Evolutionary conservation across 257 asterid species (phyloP), one percentile per base, ranked within the genome.

Genomic region (Nicotiana paniculata): DNA sequence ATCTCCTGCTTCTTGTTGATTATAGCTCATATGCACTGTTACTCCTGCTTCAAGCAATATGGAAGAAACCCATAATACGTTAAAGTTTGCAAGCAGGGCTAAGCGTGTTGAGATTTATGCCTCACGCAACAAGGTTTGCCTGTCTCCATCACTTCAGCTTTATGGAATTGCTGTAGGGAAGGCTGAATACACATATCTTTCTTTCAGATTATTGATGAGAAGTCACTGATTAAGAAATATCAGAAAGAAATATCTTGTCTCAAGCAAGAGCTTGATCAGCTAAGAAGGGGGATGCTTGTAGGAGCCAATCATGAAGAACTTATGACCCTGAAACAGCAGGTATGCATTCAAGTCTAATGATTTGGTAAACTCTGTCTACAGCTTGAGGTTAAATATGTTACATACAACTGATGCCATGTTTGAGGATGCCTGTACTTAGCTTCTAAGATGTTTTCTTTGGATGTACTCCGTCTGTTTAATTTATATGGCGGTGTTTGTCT

Each of bases 11-110:
- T 48, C 39, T 86, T 69, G 81, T 64, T 67, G 81, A 28, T 77
- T 79, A 39, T 90, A 96, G 99, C 98, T 96, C 83, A 92, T 96
- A 86, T 96, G 98, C 81, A 96, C 99, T 6, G 90, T 96, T 72
- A 96, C 99, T 80, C 99, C 99, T 61, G 99, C 99, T 81, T 93
- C 99, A 77, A 96, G 99, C 88, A 94, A 93, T 90, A 82, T 90
- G 90, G 99, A 96, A 91, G 99, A 96, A 88, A 95, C 99, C 55
- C 98, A 96, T 85, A 96, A 96, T 89, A 96, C 99, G 18, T 89
- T 96, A 87, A 95, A 96, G 84, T 96, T 96, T 86, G 99, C 99
- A 79, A 96, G 97, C 94, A 90, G 99, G 88, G 98, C 99, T 26
- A 96, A 96, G 88, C 92, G 91, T 66, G 98, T 96, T 13, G 99